Percentiles rank a stretch among this genome's conserved stretches.
Evolutionary conservation across 1,284 basidiomycete species (phyloP).

Genomic region (Entoloma clypeatum): DNA sequence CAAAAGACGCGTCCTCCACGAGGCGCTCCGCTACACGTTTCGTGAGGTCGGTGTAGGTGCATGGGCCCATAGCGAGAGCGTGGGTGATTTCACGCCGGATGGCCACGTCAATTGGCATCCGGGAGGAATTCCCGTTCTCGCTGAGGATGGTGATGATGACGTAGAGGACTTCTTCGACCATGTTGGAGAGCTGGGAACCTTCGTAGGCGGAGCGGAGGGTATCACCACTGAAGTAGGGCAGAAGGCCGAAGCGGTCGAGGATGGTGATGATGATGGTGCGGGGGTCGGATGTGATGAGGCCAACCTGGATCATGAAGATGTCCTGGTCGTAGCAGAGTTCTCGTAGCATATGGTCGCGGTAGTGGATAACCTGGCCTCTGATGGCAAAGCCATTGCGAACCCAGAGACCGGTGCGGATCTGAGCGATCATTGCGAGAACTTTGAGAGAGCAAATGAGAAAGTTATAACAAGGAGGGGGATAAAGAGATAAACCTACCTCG

Average conservation of each 20-base stretch:
- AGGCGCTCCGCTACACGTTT: conserved; percentile 90
- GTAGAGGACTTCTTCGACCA: conserved; percentile 92
- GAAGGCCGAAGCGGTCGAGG: conserved; percentile 86
- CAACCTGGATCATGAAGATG: conserved; percentile 86
- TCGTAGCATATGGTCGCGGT: conserved; percentile 92
- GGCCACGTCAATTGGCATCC: conserved; percentile 62
- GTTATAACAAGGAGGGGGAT: conserved; percentile 2
- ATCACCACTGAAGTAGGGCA: conserved; percentile 74
- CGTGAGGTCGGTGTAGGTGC: conserved; percentile 89
- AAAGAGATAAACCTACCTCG: conserved; percentile 54
- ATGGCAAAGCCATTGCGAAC: conserved; percentile 97
- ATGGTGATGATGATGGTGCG: conserved; percentile 81
- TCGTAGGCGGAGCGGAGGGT: conserved; percentile 63
- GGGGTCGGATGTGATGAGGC: conserved; percentile 77
- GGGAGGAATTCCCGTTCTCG: conserved; percentile 77
- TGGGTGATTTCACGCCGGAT: conserved; percentile 89
- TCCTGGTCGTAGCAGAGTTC: conserved; percentile 98
- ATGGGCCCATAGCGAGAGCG: conserved; percentile 83
- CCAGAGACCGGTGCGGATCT: conserved; percentile 95
- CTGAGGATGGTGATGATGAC: conserved; percentile 85
- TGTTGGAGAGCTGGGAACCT: conserved; percentile 66
- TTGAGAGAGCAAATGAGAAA: conserved; percentile 7
- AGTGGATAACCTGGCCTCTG: conserved; percentile 93
- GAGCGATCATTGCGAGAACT: conserved; percentile 89
- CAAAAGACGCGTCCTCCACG: conserved; percentile 83